Evolutionary conservation across 441 rosid species (phyloP), one percentile per base, ranked within the genome.

Genomic region (Manihot esculenta): DNA sequence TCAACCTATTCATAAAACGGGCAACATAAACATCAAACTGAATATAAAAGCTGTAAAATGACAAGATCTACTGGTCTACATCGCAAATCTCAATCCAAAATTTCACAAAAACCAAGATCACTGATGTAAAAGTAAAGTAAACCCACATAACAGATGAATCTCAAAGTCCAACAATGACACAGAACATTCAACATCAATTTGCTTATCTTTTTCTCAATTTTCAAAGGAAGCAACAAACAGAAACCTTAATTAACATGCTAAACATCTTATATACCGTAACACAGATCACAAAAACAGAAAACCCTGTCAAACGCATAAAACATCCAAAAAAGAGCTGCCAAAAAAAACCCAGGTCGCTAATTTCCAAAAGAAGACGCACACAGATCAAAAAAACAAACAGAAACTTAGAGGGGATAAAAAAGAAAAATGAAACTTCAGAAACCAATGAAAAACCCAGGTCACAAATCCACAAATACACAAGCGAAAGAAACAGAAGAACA

Each of bases 1-100:
- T 53, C 71, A 35, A 30, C 35, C 10, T 35, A n/a, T 44, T 67
- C 21, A 12, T 33, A 27, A 17, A 55, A 27, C 60, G 54, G 26
- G 61, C 62, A 71, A 63, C 21, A 47, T 58, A 44, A 41, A 69
- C 45, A 26, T 30, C 18, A 71, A 10, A 62, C 27, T 10, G n/a
- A 21, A 44, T 14, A 55, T 30, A 38, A 9, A 20, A 45, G 21
- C 38, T 13, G 55, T 42, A 69, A 48, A 62, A 62, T 23, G 30
- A 62, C 73, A 69, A 74, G 70, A 69, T 69, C 77, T 70, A 69
- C 21, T 4, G 3, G 49, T 42, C 18, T 21, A 20, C 42, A 21
- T 51, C 26, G 15, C 69, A 47, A 74, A 68, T 68, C 77, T 54
- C 47, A 48, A 41, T 69, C 42, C 49, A 55, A 41, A 55, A 26